Conservation (phyloP, 495 filamentous ascomycete genomes). For the Astrothelium macrocarpum region DNA sequence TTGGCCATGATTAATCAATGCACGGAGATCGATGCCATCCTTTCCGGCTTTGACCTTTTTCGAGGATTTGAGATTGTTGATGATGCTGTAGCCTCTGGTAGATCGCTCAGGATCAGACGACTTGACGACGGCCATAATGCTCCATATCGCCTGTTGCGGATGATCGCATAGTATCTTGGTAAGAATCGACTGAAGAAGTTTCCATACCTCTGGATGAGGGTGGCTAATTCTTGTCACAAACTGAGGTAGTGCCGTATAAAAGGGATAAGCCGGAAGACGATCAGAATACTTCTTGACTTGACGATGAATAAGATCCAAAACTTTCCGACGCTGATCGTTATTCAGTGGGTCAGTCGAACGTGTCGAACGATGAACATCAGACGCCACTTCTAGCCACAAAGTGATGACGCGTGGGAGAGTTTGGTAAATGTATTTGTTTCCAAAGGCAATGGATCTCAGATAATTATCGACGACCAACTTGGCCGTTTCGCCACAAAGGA, state of each 20-base stretch:
- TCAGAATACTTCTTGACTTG: slow-evolving; percentile 64
- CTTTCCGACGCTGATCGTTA: slow-evolving; percentile 47
- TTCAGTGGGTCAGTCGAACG: slow-evolving; percentile 31
- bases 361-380: slow-evolving; percentile 51
- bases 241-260: slow-evolving; percentile 88
- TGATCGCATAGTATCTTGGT: slow-evolving; percentile 67
- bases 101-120: slow-evolving; percentile 43
- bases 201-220: slow-evolving; percentile 64
- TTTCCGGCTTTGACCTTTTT: slow-evolving; percentile 32
- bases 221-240: slow-evolving; percentile 88
- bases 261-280: slow-evolving; percentile 73
- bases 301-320: slow-evolving; percentile 60
- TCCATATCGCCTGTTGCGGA: slow-evolving; percentile 92
- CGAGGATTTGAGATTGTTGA: slow-evolving; percentile 38
- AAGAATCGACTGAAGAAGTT: slow-evolving; percentile 65
- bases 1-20: slow-evolving; percentile 65
- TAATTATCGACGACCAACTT: slow-evolving; percentile 92
- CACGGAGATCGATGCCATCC: slow-evolving; percentile 46
- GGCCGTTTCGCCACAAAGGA: slow-evolving; percentile 64
- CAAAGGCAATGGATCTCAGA: slow-evolving; percentile 71
- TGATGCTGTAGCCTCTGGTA: slow-evolving; percentile 41
- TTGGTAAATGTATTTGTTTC: slow-evolving; percentile 90
- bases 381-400: slow-evolving; percentile 86
- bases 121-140: slow-evolving; percentile 69
- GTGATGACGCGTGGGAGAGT: slow-evolving; percentile 84